Evolutionary conservation across 1,284 basidiomycete genomes (phyloP).

Genomic region (Moniliophthora roreri): DNA sequence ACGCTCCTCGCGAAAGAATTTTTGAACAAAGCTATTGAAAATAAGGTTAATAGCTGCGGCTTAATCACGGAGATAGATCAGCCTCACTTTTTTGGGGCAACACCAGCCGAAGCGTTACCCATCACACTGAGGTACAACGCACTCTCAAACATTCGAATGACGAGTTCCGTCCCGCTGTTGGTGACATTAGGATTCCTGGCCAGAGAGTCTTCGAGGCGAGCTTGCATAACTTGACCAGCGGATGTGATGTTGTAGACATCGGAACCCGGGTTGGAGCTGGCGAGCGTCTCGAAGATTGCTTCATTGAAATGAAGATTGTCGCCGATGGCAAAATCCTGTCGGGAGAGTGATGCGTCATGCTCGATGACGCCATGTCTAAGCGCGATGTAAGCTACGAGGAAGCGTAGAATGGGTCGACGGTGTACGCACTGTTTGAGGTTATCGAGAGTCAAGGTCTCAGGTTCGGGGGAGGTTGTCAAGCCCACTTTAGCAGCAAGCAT

Average conservation of each 20-base stretch:
- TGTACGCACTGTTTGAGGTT: slow-evolving; percentile 9
- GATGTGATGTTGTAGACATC: slow-evolving; percentile 5
- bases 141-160: background rate
- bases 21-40: slow-evolving; percentile 17
- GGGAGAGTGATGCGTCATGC: slow-evolving; percentile 23
- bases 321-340: slow-evolving; percentile 16
- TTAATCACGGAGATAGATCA: background rate
- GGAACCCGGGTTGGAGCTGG: background rate
- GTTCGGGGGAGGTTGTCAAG: slow-evolving; percentile 13
- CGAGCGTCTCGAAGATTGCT: background rate
- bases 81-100: slow-evolving; percentile 5
- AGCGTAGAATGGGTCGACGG: background rate
- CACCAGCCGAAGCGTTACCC: background rate
- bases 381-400: background rate
- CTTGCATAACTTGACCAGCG: slow-evolving; percentile 7
- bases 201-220: slow-evolving; percentile 1
- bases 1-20: slow-evolving; percentile 21
- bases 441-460: slow-evolving; percentile 11
- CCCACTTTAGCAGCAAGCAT: slow-evolving; percentile 15
- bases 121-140: slow-evolving; percentile 4
- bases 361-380: slow-evolving; percentile 20
- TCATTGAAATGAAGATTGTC: slow-evolving; percentile 21
- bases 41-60: slow-evolving; percentile 2
- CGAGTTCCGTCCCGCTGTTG: background rate
- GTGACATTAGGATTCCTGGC: slow-evolving; percentile 3